Conservation (phyloP, 495 filamentous ascomycete species). For the Lentithecium fluviatile region DNA sequence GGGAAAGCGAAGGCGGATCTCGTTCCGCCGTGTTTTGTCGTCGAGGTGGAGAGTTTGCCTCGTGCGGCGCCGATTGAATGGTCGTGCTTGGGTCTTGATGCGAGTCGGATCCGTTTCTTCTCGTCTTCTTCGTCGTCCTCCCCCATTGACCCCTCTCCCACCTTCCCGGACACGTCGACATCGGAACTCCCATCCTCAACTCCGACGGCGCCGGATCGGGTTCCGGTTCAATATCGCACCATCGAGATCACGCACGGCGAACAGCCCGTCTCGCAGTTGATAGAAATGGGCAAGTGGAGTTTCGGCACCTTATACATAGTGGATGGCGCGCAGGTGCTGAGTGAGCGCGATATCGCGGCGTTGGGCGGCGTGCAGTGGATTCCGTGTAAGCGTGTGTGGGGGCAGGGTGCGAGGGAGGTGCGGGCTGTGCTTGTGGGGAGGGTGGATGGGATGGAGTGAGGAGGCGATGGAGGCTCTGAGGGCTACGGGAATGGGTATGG, state of each 20-base stretch:
- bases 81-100: conserved; percentile 22
- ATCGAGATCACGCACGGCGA: too few relatives aligned
- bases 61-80: conserved; percentile 64
- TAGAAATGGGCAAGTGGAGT: neutral
- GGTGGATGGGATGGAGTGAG: neutral
- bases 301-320: neutral
- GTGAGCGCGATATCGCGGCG: neutral
- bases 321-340: neutral
- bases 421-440: conserved; percentile 12
- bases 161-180: too few relatives aligned
- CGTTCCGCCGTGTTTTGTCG: conserved; percentile 66
- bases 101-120: neutral
- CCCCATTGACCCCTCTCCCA: too few relatives aligned
- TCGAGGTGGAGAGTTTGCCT: conserved; percentile 70
- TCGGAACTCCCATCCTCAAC: too few relatives aligned
- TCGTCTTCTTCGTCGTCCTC: neutral
- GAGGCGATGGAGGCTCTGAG: too few relatives aligned
- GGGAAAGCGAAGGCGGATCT: conserved; percentile 25
- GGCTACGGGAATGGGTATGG: too few relatives aligned
- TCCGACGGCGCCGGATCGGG: too few relatives aligned
- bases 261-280: neutral
- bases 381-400: conserved; percentile 30
- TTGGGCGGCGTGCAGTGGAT: conserved; percentile 15
- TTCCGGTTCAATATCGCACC: too few relatives aligned
- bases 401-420: conserved; percentile 6